Conservation (phyloP, 768 basidiomycete species). For the Pisolithus tinctorius region DNA sequence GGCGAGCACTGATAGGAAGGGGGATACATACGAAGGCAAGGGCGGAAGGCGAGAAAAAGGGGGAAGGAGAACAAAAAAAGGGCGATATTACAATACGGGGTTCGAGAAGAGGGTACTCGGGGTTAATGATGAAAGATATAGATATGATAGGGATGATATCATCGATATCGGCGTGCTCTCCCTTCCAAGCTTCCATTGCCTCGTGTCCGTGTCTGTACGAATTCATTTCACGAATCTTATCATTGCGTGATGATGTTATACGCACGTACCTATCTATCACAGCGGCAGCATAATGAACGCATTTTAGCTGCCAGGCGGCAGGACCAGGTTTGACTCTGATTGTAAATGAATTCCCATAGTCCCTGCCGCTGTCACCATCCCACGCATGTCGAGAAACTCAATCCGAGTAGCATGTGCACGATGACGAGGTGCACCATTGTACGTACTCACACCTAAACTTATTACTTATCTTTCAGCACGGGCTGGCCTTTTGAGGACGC, state of each 20-base stretch:
- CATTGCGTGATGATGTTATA: background rate
- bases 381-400: background rate
- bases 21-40: background rate
- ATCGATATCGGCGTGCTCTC: background rate
- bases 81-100: too few species aligned
- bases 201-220: background rate
- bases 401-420: background rate
- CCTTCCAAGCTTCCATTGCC: background rate
- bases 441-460: background rate
- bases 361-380: too few species aligned
- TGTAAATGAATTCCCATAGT: background rate
- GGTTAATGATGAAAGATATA: background rate
- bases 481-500: too few species aligned
- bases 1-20: background rate
- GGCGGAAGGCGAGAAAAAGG: background rate
- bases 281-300: background rate
- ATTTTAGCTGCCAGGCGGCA: background rate
- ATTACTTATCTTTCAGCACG: background rate
- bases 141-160: background rate
- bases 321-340: too few species aligned
- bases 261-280: background rate
- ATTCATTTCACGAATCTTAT: background rate
- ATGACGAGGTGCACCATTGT: background rate
- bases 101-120: background rate
- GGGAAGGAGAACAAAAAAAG: background rate